Evolutionary conservation across 352 stramenopile genomes (phyloP).

Genomic region (Pythium diclinum): DNA sequence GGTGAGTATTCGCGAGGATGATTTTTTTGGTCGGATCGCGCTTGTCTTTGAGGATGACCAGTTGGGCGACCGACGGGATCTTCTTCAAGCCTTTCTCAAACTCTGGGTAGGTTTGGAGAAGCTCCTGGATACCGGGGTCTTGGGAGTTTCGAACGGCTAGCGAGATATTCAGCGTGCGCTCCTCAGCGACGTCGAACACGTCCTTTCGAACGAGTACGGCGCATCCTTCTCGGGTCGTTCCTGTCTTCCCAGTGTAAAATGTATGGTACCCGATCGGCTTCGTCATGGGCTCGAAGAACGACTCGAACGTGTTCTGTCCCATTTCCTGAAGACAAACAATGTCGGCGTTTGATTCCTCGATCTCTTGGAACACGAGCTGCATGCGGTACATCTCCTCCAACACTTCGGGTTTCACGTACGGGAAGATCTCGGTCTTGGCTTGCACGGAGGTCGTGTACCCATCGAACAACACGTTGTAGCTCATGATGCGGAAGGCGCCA

Average conservation of each 20-base stretch:
- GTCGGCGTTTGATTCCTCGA: slow-evolving; percentile 56
- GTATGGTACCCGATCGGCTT: slow-evolving; percentile 41
- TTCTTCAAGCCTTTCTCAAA: slow-evolving; percentile 42
- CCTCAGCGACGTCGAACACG: slow-evolving; percentile 46
- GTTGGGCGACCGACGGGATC: slow-evolving; percentile 65
- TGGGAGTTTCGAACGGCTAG: slow-evolving; percentile 32
- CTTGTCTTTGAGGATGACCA: slow-evolving; percentile 44
- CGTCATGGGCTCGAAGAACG: slow-evolving; percentile 63
- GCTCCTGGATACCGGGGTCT: slow-evolving; percentile 30
- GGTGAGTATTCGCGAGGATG: slow-evolving; percentile 67
- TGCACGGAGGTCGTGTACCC: slow-evolving; percentile 64
- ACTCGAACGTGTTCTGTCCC: slow-evolving; percentile 46
- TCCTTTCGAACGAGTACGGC: slow-evolving; percentile 45
- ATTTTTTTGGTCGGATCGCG: slow-evolving; percentile 25
- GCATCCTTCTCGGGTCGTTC: slow-evolving; percentile 66
- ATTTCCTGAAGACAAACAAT: slow-evolving; percentile 78
- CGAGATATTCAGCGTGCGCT: slow-evolving; percentile 43
- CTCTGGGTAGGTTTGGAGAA: slow-evolving; percentile 60
- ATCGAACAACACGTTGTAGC: slow-evolving; percentile 77
- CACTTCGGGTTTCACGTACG: slow-evolving; percentile 41
- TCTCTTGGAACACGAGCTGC: slow-evolving; percentile 72
- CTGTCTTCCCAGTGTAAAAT: slow-evolving; percentile 66
- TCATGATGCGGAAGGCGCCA: slow-evolving; percentile 66
- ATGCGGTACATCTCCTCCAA: slow-evolving; percentile 69
- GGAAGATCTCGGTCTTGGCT: slow-evolving; percentile 56